phyloP scores from a whole-genome alignment of 2,329 filamentous ascomycete genomes.

The Botryotinia globosa region DNA sequence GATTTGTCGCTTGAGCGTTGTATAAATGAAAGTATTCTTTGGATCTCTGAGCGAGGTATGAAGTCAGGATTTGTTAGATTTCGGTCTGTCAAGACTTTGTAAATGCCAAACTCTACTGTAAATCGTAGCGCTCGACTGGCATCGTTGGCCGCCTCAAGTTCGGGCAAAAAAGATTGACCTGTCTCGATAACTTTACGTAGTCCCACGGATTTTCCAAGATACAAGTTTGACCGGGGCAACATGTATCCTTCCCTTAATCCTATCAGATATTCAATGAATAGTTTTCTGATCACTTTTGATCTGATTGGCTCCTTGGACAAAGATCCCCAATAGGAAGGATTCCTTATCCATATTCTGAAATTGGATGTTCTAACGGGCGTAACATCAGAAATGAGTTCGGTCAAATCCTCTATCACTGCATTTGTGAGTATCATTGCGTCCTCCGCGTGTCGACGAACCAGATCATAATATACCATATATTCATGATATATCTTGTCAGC shows the following conservation, averaged over 20 bases:
- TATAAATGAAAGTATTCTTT: not conserved
- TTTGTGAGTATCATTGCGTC: not conserved
- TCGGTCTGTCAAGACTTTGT: not conserved
- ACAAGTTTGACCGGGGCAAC: fast-evolving
- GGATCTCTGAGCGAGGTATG: not conserved
- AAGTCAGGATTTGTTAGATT: not conserved
- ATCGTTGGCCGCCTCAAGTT: not conserved
- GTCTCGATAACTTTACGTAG: not conserved
- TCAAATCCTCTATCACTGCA: not conserved
- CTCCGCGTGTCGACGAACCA: not conserved
- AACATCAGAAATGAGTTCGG: not conserved
- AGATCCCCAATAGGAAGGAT: not conserved
- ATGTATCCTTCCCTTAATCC: not conserved
- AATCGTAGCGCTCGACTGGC: not conserved
- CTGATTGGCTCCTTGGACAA: fast-evolving
- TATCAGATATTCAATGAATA: not conserved
- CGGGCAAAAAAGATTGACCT: not conserved
- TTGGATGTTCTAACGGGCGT: not conserved
- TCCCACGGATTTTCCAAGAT: not conserved
- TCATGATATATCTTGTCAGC: not conserved
- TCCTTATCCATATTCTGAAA: not conserved
- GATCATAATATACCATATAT: not conserved
- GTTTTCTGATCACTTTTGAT: not conserved
- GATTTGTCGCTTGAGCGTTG: not conserved
- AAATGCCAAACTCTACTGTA: not conserved